Evolutionary conservation across 257 asterid species (phyloP).

Genomic region (Agastache rugosa): DNA sequence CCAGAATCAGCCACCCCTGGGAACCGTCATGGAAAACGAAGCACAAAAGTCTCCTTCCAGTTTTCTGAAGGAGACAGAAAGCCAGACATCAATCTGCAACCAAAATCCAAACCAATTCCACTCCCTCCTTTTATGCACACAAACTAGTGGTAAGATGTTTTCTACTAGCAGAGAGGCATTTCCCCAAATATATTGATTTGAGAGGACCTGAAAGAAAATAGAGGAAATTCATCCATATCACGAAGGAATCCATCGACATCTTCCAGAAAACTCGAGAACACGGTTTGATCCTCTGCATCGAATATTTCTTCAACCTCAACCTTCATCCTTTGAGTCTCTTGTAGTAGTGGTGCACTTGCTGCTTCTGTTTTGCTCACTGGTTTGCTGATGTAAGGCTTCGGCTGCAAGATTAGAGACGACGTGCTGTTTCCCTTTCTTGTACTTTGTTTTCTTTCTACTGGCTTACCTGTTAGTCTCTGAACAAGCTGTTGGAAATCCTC

Average conservation of each 20-base stretch:
- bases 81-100: slow-evolving; percentile 28
- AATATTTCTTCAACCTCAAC: slow-evolving; percentile 49
- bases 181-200: slow-evolving; percentile 53
- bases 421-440: slow-evolving; percentile 14
- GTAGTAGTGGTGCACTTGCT: slow-evolving; percentile 30
- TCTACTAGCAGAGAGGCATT: slow-evolving; percentile 50
- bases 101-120: slow-evolving; percentile 20
- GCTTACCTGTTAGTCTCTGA: slow-evolving; percentile 81
- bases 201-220: slow-evolving; percentile 56
- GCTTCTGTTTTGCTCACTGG: slow-evolving; percentile 37
- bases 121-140: slow-evolving; percentile 31
- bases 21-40: slow-evolving; percentile 5
- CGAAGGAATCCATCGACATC: slow-evolving; percentile 59
- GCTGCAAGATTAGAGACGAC: slow-evolving; percentile 28
- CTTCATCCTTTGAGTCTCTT: slow-evolving; percentile 44
- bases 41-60: slow-evolving; percentile 12
- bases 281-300: slow-evolving; percentile 40
- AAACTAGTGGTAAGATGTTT: slow-evolving; percentile 10
- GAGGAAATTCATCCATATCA: slow-evolving; percentile 49
- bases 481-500: slow-evolving; percentile 73
- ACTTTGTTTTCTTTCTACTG: slow-evolving; percentile 40
- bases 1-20: slow-evolving; percentile 20
- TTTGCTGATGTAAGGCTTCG: slow-evolving; percentile 32
- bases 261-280: slow-evolving; percentile 50
- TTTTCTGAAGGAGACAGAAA: slow-evolving; percentile 21